Base-by-base conservation (phyloP, 2,329 filamentous ascomycete species). In the Monascus ruber region DNA sequence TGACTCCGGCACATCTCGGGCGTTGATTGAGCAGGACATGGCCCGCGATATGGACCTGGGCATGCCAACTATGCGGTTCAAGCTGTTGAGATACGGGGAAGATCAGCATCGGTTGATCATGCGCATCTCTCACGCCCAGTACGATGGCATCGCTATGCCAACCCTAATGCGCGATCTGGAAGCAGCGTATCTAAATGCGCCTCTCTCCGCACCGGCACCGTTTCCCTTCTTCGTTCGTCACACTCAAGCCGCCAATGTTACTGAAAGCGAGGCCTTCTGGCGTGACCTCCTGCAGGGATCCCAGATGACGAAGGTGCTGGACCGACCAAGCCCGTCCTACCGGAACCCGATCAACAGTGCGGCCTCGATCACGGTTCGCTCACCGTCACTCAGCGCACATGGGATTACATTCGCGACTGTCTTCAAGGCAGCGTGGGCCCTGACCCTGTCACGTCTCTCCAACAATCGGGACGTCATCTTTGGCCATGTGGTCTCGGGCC, bases 51-150 rank as follows among this genome's bases (percentile, higher is more conserved):
- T 17, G 17, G 17, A 17, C 17, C 17, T 17, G 17, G 17, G 17
- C 17, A 17, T 17, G 17, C 17, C 17, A 3, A 17, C 3, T 17
- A 17, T 17, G 17, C 17, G 17, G 17, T 17, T 17, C 17, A 17
- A 17, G 17, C 17, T 17, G 17, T 17, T 17, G 17, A 17, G 17
- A 17, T 17, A 26, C 46, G 46, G 37, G 24, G 6, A 24, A 7
- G 41, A 53, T 2, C 50, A 51, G 1, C 58, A 56, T 17, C 66
- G 78, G 17, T 52, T 70, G 7, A 65, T 81, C 35, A 68, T 78
- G 56, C 71, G 75, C 44, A 69, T 80, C 40, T 77, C 74, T 0
- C 76, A 80, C 53, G 71, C 76, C 0, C 75, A 79, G 47, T 79
- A 79, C 54, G 76, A 80, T 45, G 76, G 76, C 47, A 73, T 79